These are phyloP conservation scores for Phialemoniopsis sp. DNA, from an alignment of 2,329 filamentous ascomycete genomes.

Conservation along the genomic window DNA sequence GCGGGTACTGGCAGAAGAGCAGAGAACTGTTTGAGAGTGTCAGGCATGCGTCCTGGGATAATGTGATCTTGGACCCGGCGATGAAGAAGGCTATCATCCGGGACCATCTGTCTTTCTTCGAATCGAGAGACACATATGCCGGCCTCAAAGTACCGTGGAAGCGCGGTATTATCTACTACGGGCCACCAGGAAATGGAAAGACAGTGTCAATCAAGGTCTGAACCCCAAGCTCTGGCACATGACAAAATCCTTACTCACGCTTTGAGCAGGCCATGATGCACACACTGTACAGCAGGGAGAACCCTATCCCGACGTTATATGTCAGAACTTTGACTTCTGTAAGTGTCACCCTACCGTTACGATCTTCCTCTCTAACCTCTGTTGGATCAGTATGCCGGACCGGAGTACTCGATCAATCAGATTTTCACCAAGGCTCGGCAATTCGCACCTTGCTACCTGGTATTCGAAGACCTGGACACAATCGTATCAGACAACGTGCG, in stretches of 20 bases:
- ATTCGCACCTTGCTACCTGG: constrained; percentile 63
- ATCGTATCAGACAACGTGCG: constrained; percentile 57
- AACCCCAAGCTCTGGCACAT: too few species aligned
- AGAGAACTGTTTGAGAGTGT: constrained; percentile 54
- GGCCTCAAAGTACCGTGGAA: constrained; percentile 67
- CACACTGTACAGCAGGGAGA: constrained; percentile 47
- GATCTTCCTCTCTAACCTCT: not conserved
- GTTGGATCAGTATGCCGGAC: constrained; percentile 39
- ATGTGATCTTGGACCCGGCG: constrained; percentile 60
- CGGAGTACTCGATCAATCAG: constrained; percentile 46
- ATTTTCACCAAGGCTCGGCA: constrained; percentile 58
- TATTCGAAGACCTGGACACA: constrained; percentile 70
- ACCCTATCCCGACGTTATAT: constrained; percentile 56
- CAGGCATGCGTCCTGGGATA: constrained; percentile 54
- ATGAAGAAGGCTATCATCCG: constrained; percentile 63
- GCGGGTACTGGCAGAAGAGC: constrained; percentile 59
- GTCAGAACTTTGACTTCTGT: constrained; percentile 48
- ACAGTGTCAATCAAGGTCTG: constrained; percentile 60
- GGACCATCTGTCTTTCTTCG: constrained; percentile 63
- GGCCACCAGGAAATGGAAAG: constrained; percentile 62
- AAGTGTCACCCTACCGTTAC: constrained; percentile 10
- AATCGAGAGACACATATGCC: constrained; percentile 51
- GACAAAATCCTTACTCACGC: constrained; percentile 59
- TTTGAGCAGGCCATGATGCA: constrained; percentile 54
- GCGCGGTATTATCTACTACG: constrained; percentile 64